These are phyloP conservation scores for Paramecium sexaurelia DNA, from an alignment of 73 alveolate genomes.

Conservation along the genomic window DNA sequence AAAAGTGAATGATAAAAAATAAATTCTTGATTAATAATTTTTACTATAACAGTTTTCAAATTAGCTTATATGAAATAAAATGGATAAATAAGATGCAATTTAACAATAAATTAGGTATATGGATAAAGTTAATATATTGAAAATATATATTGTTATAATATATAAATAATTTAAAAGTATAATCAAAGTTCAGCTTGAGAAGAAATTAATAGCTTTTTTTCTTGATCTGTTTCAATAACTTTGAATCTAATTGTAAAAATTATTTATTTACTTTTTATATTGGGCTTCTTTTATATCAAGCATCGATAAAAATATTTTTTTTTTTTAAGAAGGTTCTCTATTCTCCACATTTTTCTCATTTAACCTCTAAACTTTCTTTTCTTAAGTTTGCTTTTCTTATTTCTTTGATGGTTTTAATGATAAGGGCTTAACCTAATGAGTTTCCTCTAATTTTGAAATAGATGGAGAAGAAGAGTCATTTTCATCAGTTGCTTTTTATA, in stretches of 20 bases:
- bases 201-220: neutral
- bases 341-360: neutral
- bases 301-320: constrained; percentile 15
- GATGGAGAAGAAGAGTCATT: constrained; percentile 20
- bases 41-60: neutral
- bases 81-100: too few relatives aligned
- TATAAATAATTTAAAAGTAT: neutral
- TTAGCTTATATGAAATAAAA: neutral
- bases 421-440: neutral
- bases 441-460: neutral
- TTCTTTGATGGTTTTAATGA: neutral
- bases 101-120: too few relatives aligned
- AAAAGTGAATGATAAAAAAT: neutral
- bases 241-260: neutral
- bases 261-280: neutral
- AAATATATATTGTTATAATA: neutral
- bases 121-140: neutral
- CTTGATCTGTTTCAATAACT: neutral
- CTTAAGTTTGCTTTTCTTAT: neutral
- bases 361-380: neutral
- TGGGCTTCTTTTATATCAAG: constrained; percentile 9
- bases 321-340: constrained; percentile 11
- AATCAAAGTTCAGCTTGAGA: neutral
- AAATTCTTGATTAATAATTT: neutral
- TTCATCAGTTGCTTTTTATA: neutral